A percentile compares a stretch with the other conserved stretches of the same genome.
Evolutionary conservation across 1,139 yeast genomes (phyloP).

Genomic region (Taphrina betulina): DNA sequence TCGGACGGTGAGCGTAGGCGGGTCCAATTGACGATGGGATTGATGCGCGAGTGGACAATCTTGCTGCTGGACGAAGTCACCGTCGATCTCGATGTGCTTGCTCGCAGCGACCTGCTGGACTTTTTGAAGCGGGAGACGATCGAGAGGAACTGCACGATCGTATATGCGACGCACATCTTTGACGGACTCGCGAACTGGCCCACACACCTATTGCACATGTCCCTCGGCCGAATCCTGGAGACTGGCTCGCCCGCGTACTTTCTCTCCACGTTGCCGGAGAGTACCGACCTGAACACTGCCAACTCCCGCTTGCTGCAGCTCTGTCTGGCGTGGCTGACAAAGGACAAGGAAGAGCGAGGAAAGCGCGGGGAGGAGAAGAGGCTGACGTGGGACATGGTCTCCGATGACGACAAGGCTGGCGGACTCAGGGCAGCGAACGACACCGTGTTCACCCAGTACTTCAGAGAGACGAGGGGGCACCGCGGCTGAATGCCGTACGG

Average conservation of each 20-base stretch:
- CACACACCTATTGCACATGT: constrained; percentile 74
- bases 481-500: not conserved
- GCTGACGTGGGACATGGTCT: constrained; percentile 42
- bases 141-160: constrained; percentile 63
- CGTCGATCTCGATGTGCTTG: constrained; percentile 90
- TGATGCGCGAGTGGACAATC: constrained; percentile 83
- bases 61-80: constrained; percentile 90
- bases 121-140: constrained; percentile 72
- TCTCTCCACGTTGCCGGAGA: constrained; percentile 9
- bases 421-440: constrained; percentile 32
- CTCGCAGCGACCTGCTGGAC: constrained; percentile 67
- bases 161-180: constrained; percentile 94
- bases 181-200: constrained; percentile 94
- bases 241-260: constrained; percentile 36
- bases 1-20: constrained; percentile 95
- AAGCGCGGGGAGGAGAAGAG: constrained; percentile 42
- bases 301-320: constrained; percentile 46
- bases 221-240: constrained; percentile 57
- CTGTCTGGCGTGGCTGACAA: constrained; percentile 47
- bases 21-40: constrained; percentile 91
- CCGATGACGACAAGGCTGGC: constrained; percentile 37
- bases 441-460: constrained; percentile 36
- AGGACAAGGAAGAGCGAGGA: constrained; percentile 53
- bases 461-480: constrained; percentile 33
- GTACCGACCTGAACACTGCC: constrained; percentile 39